These are phyloP conservation scores for Pugionium dolabratum DNA, from an alignment of 345 rosid genomes.

Conservation along the genomic window DNA sequence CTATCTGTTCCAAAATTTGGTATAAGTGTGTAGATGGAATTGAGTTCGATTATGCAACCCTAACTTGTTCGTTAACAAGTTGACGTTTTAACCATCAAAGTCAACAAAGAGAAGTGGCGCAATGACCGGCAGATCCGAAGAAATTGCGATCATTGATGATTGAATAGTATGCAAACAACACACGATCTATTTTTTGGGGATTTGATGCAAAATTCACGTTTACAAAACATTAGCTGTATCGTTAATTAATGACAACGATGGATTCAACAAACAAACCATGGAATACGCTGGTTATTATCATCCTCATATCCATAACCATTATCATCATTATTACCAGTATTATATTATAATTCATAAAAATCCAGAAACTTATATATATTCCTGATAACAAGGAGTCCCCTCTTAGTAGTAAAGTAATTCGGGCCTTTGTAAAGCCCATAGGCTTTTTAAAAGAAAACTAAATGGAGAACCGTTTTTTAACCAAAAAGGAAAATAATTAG, in stretches of 20 bases:
- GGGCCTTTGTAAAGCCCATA: conserved; percentile 7
- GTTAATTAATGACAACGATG: neutral
- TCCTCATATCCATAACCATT: too few relatives aligned
- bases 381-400: neutral
- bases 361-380: neutral
- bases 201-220: conserved; percentile 17
- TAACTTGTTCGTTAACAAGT: conserved; percentile 10
- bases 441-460: neutral
- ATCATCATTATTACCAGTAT: too few relatives aligned
- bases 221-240: neutral
- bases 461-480: neutral
- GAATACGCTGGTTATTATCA: conserved; percentile 1
- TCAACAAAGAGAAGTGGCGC: conserved; percentile 23
- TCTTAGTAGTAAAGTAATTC: neutral
- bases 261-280: neutral
- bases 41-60: conserved; percentile 16
- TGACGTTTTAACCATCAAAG: conserved; percentile 15
- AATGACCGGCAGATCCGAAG: conserved; percentile 33
- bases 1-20: too few relatives aligned
- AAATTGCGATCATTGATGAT: conserved; percentile 18
- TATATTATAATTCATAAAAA: neutral
- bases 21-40: too few relatives aligned
- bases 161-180: conserved; percentile 17
- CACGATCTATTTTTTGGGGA: conserved; percentile 23
- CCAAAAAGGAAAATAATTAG: too few relatives aligned